phyloP scores from a whole-genome alignment of 2,329 filamentous ascomycete species.

The Penicillium sp. region DNA sequence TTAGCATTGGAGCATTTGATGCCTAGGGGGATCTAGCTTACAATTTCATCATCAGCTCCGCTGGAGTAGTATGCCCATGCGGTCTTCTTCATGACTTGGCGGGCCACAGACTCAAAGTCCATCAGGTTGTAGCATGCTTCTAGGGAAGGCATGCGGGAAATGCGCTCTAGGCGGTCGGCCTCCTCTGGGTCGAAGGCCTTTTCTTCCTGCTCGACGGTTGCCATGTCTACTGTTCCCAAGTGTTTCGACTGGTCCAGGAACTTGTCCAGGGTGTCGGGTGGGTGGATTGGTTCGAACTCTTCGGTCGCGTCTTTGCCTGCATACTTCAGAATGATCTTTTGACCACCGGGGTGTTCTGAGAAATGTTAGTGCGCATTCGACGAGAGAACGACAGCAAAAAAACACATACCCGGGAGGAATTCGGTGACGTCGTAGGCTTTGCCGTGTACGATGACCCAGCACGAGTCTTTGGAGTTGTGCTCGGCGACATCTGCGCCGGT shows the following conservation, averaged over 20 bases:
- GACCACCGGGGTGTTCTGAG: conserved; percentile 79
- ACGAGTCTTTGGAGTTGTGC: conserved; percentile 79
- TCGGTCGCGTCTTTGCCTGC: conserved; percentile 92
- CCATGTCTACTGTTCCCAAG: conserved; percentile 85
- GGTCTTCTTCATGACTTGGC: conserved; percentile 87
- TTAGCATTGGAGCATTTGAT: background rate
- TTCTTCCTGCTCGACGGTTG: conserved; percentile 67
- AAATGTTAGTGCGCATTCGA: background rate
- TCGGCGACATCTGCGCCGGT: conserved; percentile 62
- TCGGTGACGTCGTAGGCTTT: conserved; percentile 89
- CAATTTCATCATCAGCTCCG: conserved; percentile 85
- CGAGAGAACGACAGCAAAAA: background rate
- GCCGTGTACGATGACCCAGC: conserved; percentile 89
- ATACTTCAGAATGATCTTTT: conserved; percentile 95
- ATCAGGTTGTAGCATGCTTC: conserved; percentile 90
- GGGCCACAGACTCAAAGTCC: conserved; percentile 94
- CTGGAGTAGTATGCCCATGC: conserved; percentile 98
- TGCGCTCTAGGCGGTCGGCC: conserved; percentile 70
- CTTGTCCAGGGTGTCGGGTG: conserved; percentile 79
- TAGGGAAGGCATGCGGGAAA: conserved; percentile 72
- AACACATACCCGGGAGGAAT: conserved; percentile 66
- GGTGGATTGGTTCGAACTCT: conserved; percentile 86
- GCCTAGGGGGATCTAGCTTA: conserved; percentile 39
- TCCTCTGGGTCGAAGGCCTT: conserved; percentile 70
- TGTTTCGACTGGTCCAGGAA: conserved; percentile 85